Evolutionary conservation across 169 alveolate genomes (phyloP), one percentile per base, ranked within the genome.

Genomic region (Eimeria praecox): DNA sequence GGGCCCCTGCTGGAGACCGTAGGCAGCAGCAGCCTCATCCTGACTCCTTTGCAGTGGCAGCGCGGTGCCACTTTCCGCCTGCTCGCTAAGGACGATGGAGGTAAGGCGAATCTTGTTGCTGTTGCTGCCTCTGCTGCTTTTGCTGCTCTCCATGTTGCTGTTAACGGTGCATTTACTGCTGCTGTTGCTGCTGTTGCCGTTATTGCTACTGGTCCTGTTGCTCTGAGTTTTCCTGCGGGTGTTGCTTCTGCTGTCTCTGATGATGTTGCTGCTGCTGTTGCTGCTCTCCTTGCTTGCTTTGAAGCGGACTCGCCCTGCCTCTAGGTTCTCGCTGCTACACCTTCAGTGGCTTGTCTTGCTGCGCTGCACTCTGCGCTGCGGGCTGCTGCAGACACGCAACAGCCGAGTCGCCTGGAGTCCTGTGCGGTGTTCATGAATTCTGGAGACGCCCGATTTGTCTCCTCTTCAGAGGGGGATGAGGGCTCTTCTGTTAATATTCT

Each of bases 41-140:
- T 83, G 73, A 83, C 91, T 6, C 91, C 91, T 49, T 75, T 49
- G 27, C 91, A 83, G 59, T 83, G 91, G 91, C 52, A 38, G 20
- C 46, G 38, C 6, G 91, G 91, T 14, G 91, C 75, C 24, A 38
- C 49, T 1, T 83, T 83, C 42, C 91, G 69, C n/a, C 49, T 83
- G 73, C 4, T 6, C 56, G 91, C 91, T 8, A 46, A 52, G 59
- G 91, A 83, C 20, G 91, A 83, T 30, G 75, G 75, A 40, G 91
- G 91, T 83, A 10, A 46, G 73, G 42, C 35, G 40, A 78, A 33
- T 9, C 40, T 9, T 64, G 75, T 16, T 64, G 75, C 40, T 64
- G 75, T 24, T 64, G 75, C 75, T 59, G 69, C 56, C 12, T 49
- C 56, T 49, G 56, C 12, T 8, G 56, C 56, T 49, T 5, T 49